phyloP scores from a whole-genome alignment of 805 yeast species.

The Torulaspora quercuum region DNA sequence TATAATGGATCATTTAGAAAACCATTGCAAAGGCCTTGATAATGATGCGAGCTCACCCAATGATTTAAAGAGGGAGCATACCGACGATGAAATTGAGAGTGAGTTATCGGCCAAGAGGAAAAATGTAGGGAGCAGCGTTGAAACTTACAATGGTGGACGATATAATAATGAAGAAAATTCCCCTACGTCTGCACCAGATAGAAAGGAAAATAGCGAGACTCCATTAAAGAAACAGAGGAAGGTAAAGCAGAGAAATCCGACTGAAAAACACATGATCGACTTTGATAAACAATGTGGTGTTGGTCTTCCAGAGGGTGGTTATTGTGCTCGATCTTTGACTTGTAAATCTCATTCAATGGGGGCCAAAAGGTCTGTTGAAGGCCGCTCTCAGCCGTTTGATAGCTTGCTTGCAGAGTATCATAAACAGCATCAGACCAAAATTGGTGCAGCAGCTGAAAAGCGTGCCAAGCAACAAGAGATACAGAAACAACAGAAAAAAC shows the following conservation, averaged over 20 bases:
- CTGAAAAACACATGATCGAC: slow-evolving; percentile 69
- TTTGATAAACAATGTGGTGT: slow-evolving; percentile 97
- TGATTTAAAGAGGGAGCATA: slow-evolving; percentile 12
- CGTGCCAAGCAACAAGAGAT: slow-evolving; percentile 64
- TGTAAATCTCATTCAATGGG: slow-evolving; percentile 99
- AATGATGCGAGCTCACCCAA: slow-evolving; percentile 11
- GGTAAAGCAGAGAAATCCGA: slow-evolving; percentile 55
- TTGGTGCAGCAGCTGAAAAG: slow-evolving; percentile 76
- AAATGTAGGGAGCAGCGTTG: slow-evolving; percentile 5
- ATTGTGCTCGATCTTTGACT: slow-evolving; percentile 91
- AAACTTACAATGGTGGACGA: slow-evolving; percentile 22
- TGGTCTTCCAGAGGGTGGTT: slow-evolving; percentile 87
- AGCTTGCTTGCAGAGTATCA: slow-evolving; percentile 83
- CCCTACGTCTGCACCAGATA: slow-evolving; percentile 22
- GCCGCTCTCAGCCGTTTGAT: slow-evolving; percentile 91
- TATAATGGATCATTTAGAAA: slow-evolving; percentile 32
- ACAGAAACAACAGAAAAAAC: slow-evolving; percentile 31
- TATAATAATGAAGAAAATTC: slow-evolving; percentile 21
- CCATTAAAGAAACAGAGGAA: slow-evolving; percentile 36
- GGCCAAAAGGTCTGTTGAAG: slow-evolving; percentile 91
- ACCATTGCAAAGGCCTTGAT: slow-evolving; percentile 25
- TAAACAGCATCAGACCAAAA: slow-evolving; percentile 84
- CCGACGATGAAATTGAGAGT: slow-evolving; percentile 15
- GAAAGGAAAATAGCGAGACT: slow-evolving; percentile 14
- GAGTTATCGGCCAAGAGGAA: slow-evolving; percentile 14